These are phyloP conservation scores for Teratosphaeria gauchensis DNA, from an alignment of 2,329 filamentous ascomycete genomes.

Conservation along the genomic window DNA sequence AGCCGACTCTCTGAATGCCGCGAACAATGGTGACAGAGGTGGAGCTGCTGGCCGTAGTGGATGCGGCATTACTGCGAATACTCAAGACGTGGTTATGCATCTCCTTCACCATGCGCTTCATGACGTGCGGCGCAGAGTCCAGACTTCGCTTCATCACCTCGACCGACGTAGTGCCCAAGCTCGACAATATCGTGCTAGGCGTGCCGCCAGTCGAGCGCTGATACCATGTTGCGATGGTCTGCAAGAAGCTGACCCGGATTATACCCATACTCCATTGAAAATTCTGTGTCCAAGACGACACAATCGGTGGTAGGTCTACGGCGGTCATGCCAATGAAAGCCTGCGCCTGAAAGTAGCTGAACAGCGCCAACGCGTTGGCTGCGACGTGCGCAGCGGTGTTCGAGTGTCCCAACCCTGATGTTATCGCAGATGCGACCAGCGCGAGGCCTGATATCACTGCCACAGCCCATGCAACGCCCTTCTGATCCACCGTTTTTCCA, in stretches of 20 bases:
- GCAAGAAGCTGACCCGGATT: constrained; percentile 77
- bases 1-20: constrained; percentile 83
- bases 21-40: constrained; percentile 45
- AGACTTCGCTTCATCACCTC: constrained; percentile 64
- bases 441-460: constrained; percentile 80
- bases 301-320: constrained; percentile 75
- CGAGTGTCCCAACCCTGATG: constrained; percentile 81
- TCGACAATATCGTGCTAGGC: constrained; percentile 67
- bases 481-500: constrained; percentile 80
- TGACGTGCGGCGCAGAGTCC: constrained; percentile 35
- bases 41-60: constrained; percentile 21
- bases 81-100: constrained; percentile 35
- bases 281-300: constrained; percentile 89
- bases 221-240: constrained; percentile 88
- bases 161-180: constrained; percentile 66
- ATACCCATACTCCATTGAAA: constrained; percentile 99
- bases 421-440: constrained; percentile 74
- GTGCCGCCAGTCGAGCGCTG: constrained; percentile 85
- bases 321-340: constrained; percentile 81
- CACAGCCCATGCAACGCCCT: constrained; percentile 81
- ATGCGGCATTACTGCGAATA: constrained; percentile 17
- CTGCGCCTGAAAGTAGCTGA: constrained; percentile 89
- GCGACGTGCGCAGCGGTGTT: constrained; percentile 93
- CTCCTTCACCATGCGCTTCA: constrained; percentile 43
- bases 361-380: constrained; percentile 85